phyloP scores from a whole-genome alignment of 129 eudicot genomes.

The Tagetes patula region DNA sequence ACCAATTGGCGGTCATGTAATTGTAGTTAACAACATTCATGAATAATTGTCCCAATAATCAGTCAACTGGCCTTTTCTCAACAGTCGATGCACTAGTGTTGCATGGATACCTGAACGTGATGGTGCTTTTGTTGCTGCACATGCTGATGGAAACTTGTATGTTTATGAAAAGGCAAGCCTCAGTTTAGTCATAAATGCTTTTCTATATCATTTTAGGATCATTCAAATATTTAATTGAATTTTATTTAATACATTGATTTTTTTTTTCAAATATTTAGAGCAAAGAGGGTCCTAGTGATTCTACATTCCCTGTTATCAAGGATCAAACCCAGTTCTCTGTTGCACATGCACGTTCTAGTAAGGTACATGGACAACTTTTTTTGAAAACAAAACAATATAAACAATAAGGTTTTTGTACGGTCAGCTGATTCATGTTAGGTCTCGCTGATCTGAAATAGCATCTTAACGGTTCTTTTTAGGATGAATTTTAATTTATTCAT shows the following conservation, averaged over 20 bases:
- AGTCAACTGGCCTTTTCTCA: constrained; percentile 17
- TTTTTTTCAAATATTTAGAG: constrained; percentile 40
- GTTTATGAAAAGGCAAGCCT: constrained; percentile 85
- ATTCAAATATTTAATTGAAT: neutral
- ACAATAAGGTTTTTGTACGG: neutral
- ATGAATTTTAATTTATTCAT: neutral
- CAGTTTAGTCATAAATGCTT: constrained; percentile 11
- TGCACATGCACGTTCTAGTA: constrained; percentile 80
- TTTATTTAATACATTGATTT: neutral
- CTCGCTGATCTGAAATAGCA: constrained; percentile 17
- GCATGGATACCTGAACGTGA: constrained; percentile 88
- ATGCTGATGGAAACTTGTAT: constrained; percentile 90
- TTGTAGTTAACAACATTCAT: constrained; percentile 2
- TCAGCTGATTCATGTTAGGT: neutral
- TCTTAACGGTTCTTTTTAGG: constrained; percentile 1
- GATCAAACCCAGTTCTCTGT: constrained; percentile 79
- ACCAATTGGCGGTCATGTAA: neutral
- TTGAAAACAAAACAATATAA: neutral
- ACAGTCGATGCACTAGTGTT: constrained; percentile 79
- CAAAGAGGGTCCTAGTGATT: constrained; percentile 46
- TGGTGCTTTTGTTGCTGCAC: constrained; percentile 81
- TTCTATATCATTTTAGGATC: constrained; percentile 3
- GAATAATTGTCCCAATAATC: constrained; percentile 18
- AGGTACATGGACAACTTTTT: constrained; percentile 45
- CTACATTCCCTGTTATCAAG: constrained; percentile 57